These are phyloP conservation scores for Hypomontagnella submonticulosa DNA, from an alignment of 495 filamentous ascomycete species.

Conservation along the genomic window DNA sequence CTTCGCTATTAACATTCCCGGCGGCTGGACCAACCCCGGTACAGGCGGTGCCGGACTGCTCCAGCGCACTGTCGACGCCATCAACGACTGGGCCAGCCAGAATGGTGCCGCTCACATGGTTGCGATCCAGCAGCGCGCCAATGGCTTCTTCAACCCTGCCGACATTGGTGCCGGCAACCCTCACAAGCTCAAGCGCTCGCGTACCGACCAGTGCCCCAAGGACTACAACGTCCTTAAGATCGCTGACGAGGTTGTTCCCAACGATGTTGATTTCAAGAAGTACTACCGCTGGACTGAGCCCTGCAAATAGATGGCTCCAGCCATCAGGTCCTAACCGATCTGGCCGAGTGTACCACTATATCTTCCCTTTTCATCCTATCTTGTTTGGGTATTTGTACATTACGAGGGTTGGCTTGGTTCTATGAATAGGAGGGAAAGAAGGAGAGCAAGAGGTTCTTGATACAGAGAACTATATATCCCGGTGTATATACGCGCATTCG, in stretches of 20 bases:
- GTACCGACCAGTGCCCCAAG: neutral
- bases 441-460: no score
- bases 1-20: neutral
- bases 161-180: neutral
- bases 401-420: no score
- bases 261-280: slow-evolving; percentile 1
- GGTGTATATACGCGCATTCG: no score
- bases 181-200: neutral
- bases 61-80: neutral
- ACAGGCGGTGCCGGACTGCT: neutral
- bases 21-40: neutral
- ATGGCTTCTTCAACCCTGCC: neutral
- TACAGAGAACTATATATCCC: no score
- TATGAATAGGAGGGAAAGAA: no score
- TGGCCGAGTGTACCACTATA: no score
- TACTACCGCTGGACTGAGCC: neutral
- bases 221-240: slow-evolving; percentile 1
- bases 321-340: no score
- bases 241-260: neutral
- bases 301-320: no score
- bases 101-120: neutral
- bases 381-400: no score
- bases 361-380: no score
- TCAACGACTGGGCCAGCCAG: slow-evolving; percentile 4
- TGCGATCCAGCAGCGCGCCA: neutral